A percentile compares a stretch with the other conserved stretches of the same genome.
phyloP scores from a whole-genome alignment of 1,284 basidiomycete species.

The Paramarasmius palmivorus region DNA sequence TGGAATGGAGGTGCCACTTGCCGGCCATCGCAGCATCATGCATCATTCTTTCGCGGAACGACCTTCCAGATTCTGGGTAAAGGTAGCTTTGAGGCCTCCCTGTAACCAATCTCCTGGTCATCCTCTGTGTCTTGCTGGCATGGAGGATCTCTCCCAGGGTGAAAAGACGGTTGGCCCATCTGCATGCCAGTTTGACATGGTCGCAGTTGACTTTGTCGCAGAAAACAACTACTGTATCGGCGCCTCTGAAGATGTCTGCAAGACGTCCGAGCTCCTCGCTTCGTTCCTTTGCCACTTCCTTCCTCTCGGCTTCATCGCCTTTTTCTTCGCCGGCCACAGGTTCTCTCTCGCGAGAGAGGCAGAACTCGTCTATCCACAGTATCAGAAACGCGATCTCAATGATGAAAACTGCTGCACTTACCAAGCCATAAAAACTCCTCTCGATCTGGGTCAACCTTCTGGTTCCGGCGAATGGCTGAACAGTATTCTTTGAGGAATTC shows the following conservation, averaged over 20 bases:
- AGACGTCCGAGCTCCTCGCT: slow-evolving; percentile 21
- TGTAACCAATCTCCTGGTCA: slow-evolving; percentile 13
- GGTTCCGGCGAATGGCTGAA: neutral
- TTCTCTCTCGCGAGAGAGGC: slow-evolving; percentile 17
- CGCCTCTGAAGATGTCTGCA: slow-evolving; percentile 24
- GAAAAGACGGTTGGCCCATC: slow-evolving; percentile 23
- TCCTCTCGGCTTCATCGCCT: slow-evolving; percentile 10
- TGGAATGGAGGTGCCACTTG: slow-evolving; percentile 25
- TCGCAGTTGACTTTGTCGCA: slow-evolving; percentile 22
- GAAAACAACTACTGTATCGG: slow-evolving; percentile 21
- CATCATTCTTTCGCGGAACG: slow-evolving; percentile 20
- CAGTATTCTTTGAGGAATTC: slow-evolving; percentile 3
- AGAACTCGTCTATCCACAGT: slow-evolving; percentile 28
- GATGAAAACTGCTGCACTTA: no score
- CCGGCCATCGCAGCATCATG: slow-evolving; percentile 14
- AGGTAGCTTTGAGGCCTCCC: neutral
- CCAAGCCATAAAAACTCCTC: slow-evolving; percentile 25
- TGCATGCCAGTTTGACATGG: slow-evolving; percentile 20
- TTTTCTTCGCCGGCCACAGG: neutral
- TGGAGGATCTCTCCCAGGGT: slow-evolving; percentile 26
- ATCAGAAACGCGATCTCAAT: no score
- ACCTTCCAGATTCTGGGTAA: slow-evolving; percentile 10
- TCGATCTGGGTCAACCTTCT: neutral
- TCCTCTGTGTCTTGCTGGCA: slow-evolving; percentile 14
- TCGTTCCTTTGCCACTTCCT: neutral